These are phyloP conservation scores for Xylaria sp. DNA, from an alignment of 495 filamentous ascomycete genomes.

Conservation along the genomic window DNA sequence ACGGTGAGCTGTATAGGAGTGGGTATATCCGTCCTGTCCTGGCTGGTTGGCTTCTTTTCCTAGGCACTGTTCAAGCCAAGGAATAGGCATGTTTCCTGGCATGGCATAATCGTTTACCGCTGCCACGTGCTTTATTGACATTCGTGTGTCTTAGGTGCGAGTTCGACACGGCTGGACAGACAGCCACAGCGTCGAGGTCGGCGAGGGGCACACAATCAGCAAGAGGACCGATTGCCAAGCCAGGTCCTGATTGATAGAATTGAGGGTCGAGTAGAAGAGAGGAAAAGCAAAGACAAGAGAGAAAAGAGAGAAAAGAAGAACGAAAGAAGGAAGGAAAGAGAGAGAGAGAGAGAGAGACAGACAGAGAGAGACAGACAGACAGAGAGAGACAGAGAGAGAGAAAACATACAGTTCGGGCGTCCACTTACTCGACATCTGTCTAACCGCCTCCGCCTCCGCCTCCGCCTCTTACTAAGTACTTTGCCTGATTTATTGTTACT, in stretches of 20 bases:
- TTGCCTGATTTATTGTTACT: background rate
- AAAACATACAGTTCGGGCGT: background rate
- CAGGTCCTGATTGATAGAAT: background rate
- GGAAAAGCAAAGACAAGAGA: background rate
- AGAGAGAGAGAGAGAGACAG: too few relatives aligned
- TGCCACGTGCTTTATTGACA: conserved; percentile 18
- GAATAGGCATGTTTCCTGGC: background rate
- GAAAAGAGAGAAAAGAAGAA: too few relatives aligned
- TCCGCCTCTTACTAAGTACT: too few relatives aligned
- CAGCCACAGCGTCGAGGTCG: background rate
- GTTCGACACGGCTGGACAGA: background rate
- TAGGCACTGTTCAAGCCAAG: background rate
- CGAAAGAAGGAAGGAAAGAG: too few relatives aligned
- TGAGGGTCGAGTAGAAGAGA: background rate
- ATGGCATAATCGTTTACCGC: background rate
- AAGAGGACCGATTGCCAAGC: background rate
- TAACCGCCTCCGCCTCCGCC: background rate
- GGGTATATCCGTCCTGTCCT: background rate
- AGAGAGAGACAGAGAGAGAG: background rate
- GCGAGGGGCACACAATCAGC: background rate
- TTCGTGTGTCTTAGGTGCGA: conserved; percentile 6
- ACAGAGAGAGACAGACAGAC: too few relatives aligned
- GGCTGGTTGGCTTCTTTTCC: background rate
- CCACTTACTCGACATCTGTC: background rate
- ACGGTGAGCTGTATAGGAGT: background rate